Evolutionary conservation across 306 rosid species (phyloP), one percentile per base, ranked within the genome.

Genomic region (Arachis stenosperma): DNA sequence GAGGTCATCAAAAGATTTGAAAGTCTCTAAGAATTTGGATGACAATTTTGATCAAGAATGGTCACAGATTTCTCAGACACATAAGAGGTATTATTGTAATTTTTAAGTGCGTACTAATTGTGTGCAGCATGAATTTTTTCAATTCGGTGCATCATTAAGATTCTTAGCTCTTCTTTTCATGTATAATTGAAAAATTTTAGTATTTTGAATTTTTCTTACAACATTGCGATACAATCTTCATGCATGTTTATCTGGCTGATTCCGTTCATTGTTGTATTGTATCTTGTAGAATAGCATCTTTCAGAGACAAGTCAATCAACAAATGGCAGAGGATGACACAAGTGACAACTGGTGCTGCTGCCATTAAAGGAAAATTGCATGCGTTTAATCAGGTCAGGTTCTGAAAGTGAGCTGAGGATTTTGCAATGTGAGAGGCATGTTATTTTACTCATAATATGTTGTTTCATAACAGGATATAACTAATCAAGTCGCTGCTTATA

Each of bases 281-380:
- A 67, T 79, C 71, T 79, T 88, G 85, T 81, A 93, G 98, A 55
- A 76, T 88, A 22, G 81, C 86, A 75, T 27, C 92, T 61, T 93
- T 91, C 75, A 85, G 96, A 70, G 82, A 90, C 84, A 93, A 89
- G 74, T 88, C 96, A 53, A 81, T 89, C 71, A 87, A 94, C 81
- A 91, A 89, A 81, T 91, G 95, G 97, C 97, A 91, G 82, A 90
- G 92, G 83, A 89, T 83, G 88, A 88, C 96, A n/a, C 88, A 88
- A 77, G 91, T 89, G 82, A 84, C 92, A 69, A 88, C 97, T 6
- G 98, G 96, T 69, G 94, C 90, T 66, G 90, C 98, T 78, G 93
- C 97, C 68, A 84, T 91, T 54, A 91, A 88, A 83, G 85, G 92
- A 5, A 86, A 88, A 74, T 81, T 93, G 51, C 92, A 91, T 41